phyloP scores from a whole-genome alignment of 176 grass and related monocot genomes.

The Juncus inflexus region DNA sequence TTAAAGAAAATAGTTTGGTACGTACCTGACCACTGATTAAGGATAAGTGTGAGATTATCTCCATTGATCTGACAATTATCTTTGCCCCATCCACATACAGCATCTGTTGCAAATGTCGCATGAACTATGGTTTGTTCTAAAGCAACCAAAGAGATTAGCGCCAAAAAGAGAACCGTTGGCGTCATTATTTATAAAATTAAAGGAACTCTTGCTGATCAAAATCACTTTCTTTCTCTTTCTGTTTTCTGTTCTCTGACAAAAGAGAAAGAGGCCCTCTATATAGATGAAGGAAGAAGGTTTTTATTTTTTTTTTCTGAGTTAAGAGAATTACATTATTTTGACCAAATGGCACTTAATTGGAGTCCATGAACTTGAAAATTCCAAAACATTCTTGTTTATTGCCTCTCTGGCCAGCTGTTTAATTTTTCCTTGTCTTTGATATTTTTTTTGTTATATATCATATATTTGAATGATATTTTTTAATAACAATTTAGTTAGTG shows the following conservation, averaged over 20 bases:
- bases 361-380: conserved; percentile 5
- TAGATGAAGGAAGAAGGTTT: not conserved
- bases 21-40: conserved; percentile 29
- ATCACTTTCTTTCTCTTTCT: too few relatives aligned
- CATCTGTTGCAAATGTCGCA: conserved; percentile 14
- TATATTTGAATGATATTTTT: too few relatives aligned
- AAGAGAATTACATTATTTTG: conserved; percentile 2
- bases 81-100: conserved; percentile 4
- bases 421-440: too few relatives aligned
- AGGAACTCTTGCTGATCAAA: not conserved
- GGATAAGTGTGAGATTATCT: conserved; percentile 13
- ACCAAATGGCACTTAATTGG: conserved; percentile 13
- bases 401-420: too few relatives aligned
- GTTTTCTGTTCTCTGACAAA: not conserved
- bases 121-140: conserved; percentile 6
- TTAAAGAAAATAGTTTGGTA: not conserved
- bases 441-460: too few relatives aligned
- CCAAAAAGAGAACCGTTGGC: conserved; percentile 1
- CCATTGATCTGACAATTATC: conserved; percentile 24
- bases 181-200: not conserved
- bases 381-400: not conserved
- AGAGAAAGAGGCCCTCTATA: not conserved
- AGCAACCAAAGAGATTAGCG: conserved; percentile 18
- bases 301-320: not conserved
- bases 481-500: too few relatives aligned